A percentile compares a stretch with the other conserved stretches of the same genome.
phyloP scores from a whole-genome alignment of 805 yeast species.

The Myxozyma nipponensis region DNA sequence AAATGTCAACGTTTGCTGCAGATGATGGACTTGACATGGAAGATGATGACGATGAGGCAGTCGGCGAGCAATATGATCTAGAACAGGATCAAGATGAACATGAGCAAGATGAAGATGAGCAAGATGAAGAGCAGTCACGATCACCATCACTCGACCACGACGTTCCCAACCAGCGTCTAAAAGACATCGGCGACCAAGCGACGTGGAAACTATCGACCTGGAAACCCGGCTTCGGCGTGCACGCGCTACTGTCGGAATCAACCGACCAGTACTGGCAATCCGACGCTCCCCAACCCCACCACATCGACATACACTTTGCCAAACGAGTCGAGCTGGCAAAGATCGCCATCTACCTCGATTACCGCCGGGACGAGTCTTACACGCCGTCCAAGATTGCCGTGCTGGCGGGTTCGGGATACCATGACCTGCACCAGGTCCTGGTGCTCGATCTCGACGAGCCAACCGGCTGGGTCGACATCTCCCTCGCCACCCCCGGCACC shows the following conservation, averaged over 20 bases:
- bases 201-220: constrained; percentile 77
- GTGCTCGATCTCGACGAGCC: constrained; percentile 60
- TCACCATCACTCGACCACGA: too few species aligned
- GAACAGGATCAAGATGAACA: neutral
- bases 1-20: neutral
- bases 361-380: constrained; percentile 77
- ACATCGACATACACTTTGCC: constrained; percentile 70
- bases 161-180: constrained; percentile 4
- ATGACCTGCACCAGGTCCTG: constrained; percentile 67
- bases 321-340: constrained; percentile 67
- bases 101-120: neutral
- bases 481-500: constrained; percentile 51
- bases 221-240: constrained; percentile 69
- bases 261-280: constrained; percentile 87
- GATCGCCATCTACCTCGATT: constrained; percentile 68
- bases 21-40: neutral
- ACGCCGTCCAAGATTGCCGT: constrained; percentile 72
- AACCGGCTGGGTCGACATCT: constrained; percentile 71
- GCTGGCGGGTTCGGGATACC: constrained; percentile 73
- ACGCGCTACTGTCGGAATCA: constrained; percentile 60
- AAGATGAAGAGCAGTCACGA: neutral
- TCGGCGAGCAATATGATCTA: neutral
- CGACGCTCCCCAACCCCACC: constrained; percentile 89
- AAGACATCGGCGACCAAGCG: constrained; percentile 75
- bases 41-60: neutral